phyloP scores from a whole-genome alignment of 164 flowering plant species.

The Vitis vinifera region DNA sequence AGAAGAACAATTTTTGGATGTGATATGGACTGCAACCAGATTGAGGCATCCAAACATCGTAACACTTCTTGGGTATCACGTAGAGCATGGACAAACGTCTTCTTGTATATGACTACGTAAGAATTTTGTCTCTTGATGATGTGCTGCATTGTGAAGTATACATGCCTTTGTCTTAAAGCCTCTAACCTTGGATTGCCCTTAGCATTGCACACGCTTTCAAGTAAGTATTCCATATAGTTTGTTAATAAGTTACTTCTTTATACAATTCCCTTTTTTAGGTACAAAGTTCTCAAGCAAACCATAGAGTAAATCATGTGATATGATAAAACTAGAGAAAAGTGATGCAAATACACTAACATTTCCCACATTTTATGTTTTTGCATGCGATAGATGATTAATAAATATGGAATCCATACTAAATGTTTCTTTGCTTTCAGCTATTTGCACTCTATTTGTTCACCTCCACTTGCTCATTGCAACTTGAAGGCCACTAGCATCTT shows the following conservation, averaged over 20 bases:
- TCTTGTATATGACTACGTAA: slow-evolving; percentile 69
- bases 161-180: slow-evolving; percentile 59
- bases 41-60: slow-evolving; percentile 80
- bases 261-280: no score
- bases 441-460: slow-evolving; percentile 61
- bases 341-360: no score
- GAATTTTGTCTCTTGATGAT: slow-evolving; percentile 59
- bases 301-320: no score
- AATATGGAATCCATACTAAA: no score
- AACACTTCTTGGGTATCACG: slow-evolving; percentile 65
- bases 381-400: no score
- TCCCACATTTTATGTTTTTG: no score
- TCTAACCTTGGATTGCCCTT: slow-evolving; percentile 68
- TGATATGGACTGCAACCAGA: slow-evolving; percentile 51
- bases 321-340: no score
- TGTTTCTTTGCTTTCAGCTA: slow-evolving; percentile 42
- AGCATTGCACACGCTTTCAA: slow-evolving; percentile 67
- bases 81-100: slow-evolving; percentile 71
- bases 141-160: slow-evolving; percentile 46
- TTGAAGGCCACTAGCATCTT: no score
- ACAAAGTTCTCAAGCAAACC: no score
- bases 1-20: slow-evolving; percentile 72
- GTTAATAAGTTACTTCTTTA: no score
- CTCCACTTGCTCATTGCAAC: slow-evolving; percentile 14
- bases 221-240: slow-evolving; percentile 42